Conservation (phyloP, 345 rosid species). For the Eucalyptus rudis region DNA sequence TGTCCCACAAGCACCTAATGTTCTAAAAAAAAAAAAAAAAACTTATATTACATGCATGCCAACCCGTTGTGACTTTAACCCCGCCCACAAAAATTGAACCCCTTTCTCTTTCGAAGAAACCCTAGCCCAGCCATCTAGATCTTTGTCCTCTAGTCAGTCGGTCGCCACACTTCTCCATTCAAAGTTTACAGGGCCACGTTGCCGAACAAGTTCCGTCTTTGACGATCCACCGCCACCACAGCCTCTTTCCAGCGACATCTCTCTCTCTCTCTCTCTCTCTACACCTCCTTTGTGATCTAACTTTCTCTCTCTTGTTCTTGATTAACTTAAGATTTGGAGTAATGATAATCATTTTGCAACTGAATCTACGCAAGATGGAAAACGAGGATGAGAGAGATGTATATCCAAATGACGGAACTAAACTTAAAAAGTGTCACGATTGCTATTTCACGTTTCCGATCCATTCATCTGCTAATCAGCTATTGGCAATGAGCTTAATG, state of each 20-base stretch:
- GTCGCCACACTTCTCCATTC: neutral
- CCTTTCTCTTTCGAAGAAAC: neutral
- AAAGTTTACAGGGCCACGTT: neutral
- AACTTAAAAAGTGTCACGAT: neutral
- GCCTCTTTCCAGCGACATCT: neutral
- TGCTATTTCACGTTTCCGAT: neutral
- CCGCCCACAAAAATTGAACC: neutral
- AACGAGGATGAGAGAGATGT: neutral
- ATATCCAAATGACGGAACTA: neutral
- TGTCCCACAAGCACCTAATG: neutral
- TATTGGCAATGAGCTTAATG: neutral
- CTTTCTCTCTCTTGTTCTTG: neutral
- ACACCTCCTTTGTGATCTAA: neutral
- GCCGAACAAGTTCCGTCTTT: neutral
- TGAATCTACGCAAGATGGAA: neutral
- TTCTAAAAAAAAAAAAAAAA: neutral
- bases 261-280: neutral
- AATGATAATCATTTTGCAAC: neutral
- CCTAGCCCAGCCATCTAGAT: neutral
- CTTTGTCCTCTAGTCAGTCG: neutral
- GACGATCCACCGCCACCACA: neutral
- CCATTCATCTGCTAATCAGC: neutral
- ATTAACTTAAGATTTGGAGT: neutral
- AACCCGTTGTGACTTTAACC: neutral
- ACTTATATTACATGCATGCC: neutral